Evolutionary conservation across 2,329 filamentous ascomycete species (phyloP), one percentile per base, ranked within the genome.

Genomic region (Fusarium heterosporum): DNA sequence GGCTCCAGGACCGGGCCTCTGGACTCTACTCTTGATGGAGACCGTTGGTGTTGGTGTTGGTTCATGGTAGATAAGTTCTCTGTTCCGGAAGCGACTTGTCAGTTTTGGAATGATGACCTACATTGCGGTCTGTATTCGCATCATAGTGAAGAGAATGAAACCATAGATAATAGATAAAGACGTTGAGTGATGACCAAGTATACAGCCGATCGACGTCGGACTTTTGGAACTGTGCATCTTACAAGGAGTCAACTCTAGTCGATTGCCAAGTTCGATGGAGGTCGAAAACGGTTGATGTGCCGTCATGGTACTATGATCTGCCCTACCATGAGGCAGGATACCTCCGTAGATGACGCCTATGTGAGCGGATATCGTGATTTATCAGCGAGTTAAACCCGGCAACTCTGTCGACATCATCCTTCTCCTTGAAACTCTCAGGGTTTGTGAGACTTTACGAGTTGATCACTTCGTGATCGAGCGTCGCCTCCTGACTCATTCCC

Each of bases 401-500:
- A 46, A 47, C 40, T 47, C 53, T 28, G 34, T 19, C 13, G 22
- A n/a, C 11, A 42, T 51, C 13, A 19, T 17, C 19, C 49, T 34
- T 12, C 29, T 34, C 34, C 16, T 56, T 25, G 40, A 40, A 54
- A 55, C 43, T 46, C 22, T 59, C 10, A 34, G 22, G 16, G 26
- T 25, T 43, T 50, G n/a, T 47, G 17, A 45, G 30, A 16, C 45
- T 47, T 48, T 41, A 48, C 19, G 47, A 64, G 39, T 53, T 49
- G 53, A 47, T 52, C 6, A 22, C 22, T 16, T 30, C 22, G 13
- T 17, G 42, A 48, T 49, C 28, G 38, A 30, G 49, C 29, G 5
- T 30, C 29, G 32, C 39, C 41, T 57, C 64, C 64, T 68, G 60
- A 68, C 64, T 68, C 54, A 49, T 49, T 60, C 54, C 45, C 46